Evolutionary conservation across 805 yeast species (phyloP).

Genomic region (Candida taoyuanica): DNA sequence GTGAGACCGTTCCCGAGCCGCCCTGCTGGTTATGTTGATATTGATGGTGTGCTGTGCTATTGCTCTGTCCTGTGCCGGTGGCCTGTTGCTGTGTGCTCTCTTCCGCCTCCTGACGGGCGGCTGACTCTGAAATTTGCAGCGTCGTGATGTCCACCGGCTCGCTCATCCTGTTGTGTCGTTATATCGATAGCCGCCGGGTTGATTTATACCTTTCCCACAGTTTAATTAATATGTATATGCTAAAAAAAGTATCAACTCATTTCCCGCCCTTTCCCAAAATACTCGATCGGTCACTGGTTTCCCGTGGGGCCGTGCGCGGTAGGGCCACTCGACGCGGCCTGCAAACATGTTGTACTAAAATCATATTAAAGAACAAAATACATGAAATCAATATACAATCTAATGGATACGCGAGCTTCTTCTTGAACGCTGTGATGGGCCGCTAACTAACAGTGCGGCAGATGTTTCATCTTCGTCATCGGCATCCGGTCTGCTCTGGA

Average conservation of each 20-base stretch:
- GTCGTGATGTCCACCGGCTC: background rate
- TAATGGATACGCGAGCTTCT: conserved; percentile 4
- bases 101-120: background rate
- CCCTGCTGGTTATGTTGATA: background rate
- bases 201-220: too few species aligned
- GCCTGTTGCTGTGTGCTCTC: background rate
- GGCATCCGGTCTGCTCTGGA: conserved; percentile 55
- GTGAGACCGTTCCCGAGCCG: background rate
- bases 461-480: conserved; percentile 9
- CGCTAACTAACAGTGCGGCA: conserved; percentile 7
- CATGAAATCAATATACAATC: too few species aligned
- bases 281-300: background rate
- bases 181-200: background rate
- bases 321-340: too few species aligned
- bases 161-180: background rate
- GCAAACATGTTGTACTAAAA: too few species aligned
- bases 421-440: background rate
- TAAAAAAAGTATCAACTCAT: too few species aligned
- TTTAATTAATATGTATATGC: too few species aligned
- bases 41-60: background rate
- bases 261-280: too few species aligned
- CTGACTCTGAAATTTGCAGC: background rate
- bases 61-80: background rate
- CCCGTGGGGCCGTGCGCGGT: background rate
- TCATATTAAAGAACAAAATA: too few species aligned